Base-by-base conservation (phyloP, 1,139 yeast species). In the Sugiyamaella novakii region DNA sequence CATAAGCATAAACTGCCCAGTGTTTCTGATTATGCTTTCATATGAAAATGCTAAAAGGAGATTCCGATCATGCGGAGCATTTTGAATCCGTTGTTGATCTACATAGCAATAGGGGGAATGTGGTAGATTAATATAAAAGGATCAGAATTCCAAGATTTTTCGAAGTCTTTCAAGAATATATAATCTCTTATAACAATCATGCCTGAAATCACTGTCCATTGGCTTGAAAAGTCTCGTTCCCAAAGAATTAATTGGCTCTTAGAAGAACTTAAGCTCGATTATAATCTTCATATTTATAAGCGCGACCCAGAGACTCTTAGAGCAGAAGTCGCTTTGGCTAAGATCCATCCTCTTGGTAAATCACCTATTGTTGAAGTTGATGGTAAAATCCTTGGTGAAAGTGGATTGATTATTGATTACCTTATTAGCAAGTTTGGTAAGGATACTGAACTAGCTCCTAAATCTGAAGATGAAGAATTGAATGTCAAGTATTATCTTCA, bases 341-440 rank as follows among this genome's bases (percentile, higher is more conserved):
- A 75, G 34, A 70, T 78, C 10, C 83, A 80, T 55, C 81, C 81
- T 2, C 62, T 75, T 17, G 85, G 85, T 0, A 80, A 79, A 60
- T 67, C 79, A 0, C 86, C 86, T 0, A 63, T 80, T 5, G 60
- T 81, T 39, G 79, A 77, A 49, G 66, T 79, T 31, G 77, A 77
- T 58, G 80, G 80, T 7, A 68, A 68, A 34, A 63, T 62, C 31
- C 45, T 59, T 46, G 61, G 61, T 6, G 54, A 56, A 46, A 54
- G 58, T 56, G 81, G 74, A 30, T 65, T 80, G 36, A 73, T 72
- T 52, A 70, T 75, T 35, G 72, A 79, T 7, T 84, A 80, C 56
- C 83, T 83, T 3, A 61, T 76, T 25, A 85, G 84, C 0, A 79
- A 78, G 58, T 35, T 33, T 18, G 56, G 56, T 8, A 65, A 69